Evolutionary conservation across 83 land plant species (phyloP).

Genomic region (Thuja plicata): DNA sequence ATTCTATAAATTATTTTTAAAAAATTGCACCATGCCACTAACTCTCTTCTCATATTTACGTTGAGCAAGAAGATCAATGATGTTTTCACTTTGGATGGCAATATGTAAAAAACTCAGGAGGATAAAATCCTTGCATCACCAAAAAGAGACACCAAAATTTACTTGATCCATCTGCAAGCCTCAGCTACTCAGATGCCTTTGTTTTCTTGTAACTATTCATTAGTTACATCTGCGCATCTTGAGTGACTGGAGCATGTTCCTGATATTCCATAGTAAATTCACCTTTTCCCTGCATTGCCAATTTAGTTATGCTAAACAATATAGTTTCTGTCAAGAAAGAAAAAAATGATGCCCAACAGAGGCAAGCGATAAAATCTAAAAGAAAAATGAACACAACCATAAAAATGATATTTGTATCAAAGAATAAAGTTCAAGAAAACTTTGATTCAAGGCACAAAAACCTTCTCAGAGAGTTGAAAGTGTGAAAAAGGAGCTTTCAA

Average conservation of each 20-base stretch:
- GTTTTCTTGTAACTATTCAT: slow-evolving; percentile 66
- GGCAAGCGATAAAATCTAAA: background rate
- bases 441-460: too few relatives aligned
- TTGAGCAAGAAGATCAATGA: background rate
- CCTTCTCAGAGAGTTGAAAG: too few relatives aligned
- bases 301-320: background rate
- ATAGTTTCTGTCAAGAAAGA: background rate
- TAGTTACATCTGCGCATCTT: slow-evolving; percentile 82
- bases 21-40: background rate
- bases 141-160: background rate
- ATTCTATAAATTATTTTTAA: background rate
- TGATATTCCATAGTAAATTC: slow-evolving; percentile 99
- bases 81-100: background rate
- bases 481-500: too few relatives aligned
- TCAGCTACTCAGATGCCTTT: slow-evolving; percentile 30
- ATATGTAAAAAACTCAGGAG: background rate
- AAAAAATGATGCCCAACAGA: background rate
- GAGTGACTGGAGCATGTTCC: slow-evolving; percentile 81
- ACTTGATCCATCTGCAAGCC: background rate
- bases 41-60: background rate
- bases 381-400: background rate
- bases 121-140: background rate
- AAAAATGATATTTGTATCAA: background rate
- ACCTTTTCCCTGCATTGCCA: slow-evolving; percentile 83
- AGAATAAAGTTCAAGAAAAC: background rate